Evolutionary conservation across 2,329 filamentous ascomycete genomes (phyloP).

Genomic region (Epichloe gansuensis): DNA sequence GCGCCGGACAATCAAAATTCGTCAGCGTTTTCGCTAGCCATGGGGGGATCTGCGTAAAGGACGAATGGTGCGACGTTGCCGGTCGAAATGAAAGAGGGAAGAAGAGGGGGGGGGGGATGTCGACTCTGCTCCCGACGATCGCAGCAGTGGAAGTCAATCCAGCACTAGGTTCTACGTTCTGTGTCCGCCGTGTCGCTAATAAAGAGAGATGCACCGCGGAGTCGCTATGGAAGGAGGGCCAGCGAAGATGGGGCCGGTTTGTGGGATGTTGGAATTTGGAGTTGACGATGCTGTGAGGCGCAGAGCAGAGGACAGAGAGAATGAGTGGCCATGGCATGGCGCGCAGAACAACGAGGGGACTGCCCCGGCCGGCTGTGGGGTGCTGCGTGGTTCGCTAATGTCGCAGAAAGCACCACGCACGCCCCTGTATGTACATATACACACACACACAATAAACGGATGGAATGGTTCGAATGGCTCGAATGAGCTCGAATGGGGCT

Average conservation of each 20-base stretch:
- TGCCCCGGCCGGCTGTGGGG: background rate
- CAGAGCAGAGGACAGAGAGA: background rate
- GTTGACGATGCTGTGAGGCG: background rate
- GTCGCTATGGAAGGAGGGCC: too few relatives aligned
- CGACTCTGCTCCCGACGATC: background rate
- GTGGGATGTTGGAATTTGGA: background rate
- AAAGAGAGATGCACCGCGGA: background rate
- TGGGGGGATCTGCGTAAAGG: background rate
- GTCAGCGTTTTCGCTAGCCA: conserved; percentile 1
- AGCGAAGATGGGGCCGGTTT: too few relatives aligned
- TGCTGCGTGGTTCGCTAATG: background rate
- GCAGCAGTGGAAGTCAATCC: background rate
- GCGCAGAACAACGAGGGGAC: background rate
- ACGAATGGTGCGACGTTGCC: background rate
- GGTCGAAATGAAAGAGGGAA: background rate
- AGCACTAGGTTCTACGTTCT: background rate
- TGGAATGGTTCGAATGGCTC: too few relatives aligned
- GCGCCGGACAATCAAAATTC: background rate
- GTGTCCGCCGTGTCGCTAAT: background rate
- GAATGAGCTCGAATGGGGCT: too few relatives aligned
- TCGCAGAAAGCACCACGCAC: background rate
- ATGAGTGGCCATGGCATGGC: too few relatives aligned
- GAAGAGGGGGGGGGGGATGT: background rate
- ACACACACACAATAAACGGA: too few relatives aligned
- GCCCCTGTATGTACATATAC: too few relatives aligned